Evolutionary conservation across 2,329 filamentous ascomycete species (phyloP), one percentile per base, ranked within the genome.

Genomic region (Elsinoe ampelina): DNA sequence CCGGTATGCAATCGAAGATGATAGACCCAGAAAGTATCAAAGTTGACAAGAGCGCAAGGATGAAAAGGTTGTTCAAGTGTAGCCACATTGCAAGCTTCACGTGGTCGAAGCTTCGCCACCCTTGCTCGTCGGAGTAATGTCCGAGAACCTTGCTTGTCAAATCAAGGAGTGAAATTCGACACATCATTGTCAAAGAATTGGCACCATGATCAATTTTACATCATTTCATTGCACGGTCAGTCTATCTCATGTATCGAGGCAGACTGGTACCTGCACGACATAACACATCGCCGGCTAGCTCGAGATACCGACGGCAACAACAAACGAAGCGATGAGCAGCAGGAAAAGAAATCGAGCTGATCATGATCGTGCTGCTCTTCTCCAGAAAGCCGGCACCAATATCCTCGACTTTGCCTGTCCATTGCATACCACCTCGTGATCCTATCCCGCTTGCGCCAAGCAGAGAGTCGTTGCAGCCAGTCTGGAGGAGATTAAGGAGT

Each of bases 171-270:
- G n/a, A 5, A 17, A 30, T 2, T 32, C 22, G 22, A 22, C 22
- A 35, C 19, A 15, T 3, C 42, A 47, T 17, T 47, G n/a, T 2
- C 5, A 47, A 30, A 30, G 7, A 5, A 30, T 12, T 45, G 41
- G 41, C 2, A 26, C 34, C 4, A 38, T 39, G 8, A 38, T 30
- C 52, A 55, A 42, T 56, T 56, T 56, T 56, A 56, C 54, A 38
- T 56, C 54, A 42, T 56, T 56, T 56, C 41, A 45, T 47, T 56
- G 39, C 39, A 42, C 19, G 48, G 26, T 56, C 38, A 45, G 39
- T 45, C 39, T 48, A 38, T 45, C 54, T 56, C 54, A 45, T 35
- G 30, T 45, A 47, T 48, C 34, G 54, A 56, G 54, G 42, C 54
- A 56, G 54, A 56, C 54, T 48, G 54, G 38, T 45, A 34, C 22